Percentiles rank a stretch among this genome's conserved stretches.
Conservation (phyloP, 495 filamentous ascomycete genomes). For the Glutinoglossum americanum region DNA sequence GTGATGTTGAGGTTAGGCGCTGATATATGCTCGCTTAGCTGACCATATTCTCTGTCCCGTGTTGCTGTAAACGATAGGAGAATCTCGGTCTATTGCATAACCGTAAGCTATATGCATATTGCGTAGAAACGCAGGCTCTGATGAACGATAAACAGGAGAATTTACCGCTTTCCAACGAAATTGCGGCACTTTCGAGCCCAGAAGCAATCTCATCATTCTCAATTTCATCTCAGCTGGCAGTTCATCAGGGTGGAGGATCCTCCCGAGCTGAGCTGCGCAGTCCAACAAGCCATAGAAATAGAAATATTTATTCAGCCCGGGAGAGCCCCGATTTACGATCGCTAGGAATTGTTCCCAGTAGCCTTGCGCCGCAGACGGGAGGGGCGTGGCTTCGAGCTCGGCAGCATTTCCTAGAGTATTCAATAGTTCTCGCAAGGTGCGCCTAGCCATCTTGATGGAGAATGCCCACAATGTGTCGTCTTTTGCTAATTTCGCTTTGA, state of each 20-base stretch:
- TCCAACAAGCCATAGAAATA: not conserved
- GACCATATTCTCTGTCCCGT: not conserved
- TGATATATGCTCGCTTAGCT: not conserved
- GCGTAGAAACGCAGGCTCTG: no score
- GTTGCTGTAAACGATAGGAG: not conserved
- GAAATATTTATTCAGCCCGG: not conserved
- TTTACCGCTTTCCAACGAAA: not conserved
- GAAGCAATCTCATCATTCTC: not conserved
- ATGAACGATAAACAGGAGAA: not conserved
- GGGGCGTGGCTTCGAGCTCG: not conserved
- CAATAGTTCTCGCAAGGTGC: no score
- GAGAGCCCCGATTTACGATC: not conserved
- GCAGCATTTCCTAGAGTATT: no score
- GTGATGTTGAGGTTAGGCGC: not conserved
- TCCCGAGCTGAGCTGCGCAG: not conserved
- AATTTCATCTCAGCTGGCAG: not conserved
- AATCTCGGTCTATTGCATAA: not conserved
- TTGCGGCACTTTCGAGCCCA: not conserved
- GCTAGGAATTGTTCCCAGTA: not conserved
- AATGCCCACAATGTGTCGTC: no score
- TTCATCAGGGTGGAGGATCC: not conserved
- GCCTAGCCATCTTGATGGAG: no score
- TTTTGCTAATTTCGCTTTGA: no score
- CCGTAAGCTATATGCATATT: not conserved
- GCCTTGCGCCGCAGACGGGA: not conserved